Evolutionary conservation across 75 land plant species (phyloP).

Genomic region (Isoetes taiwanensis): DNA sequence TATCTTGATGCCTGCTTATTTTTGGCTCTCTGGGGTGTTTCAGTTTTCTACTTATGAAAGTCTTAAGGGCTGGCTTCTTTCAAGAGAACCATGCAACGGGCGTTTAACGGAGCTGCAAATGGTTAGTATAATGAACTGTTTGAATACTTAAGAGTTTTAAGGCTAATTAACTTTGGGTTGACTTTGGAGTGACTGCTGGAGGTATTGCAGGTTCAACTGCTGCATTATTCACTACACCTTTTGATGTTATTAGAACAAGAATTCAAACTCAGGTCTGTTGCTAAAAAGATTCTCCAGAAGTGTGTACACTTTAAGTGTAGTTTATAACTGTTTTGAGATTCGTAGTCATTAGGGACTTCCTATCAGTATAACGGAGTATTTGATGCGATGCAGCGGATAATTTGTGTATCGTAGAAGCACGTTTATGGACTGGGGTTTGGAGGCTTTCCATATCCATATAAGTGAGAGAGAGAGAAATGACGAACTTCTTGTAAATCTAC

Average conservation of each 20-base stretch:
- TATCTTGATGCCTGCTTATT: too few species aligned
- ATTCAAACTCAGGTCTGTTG: constrained; percentile 75
- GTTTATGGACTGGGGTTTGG: too few species aligned
- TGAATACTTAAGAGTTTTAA: too few species aligned
- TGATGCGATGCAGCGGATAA: constrained; percentile 48
- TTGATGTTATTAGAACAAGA: constrained; percentile 94
- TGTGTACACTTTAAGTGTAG: neutral
- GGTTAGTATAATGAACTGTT: constrained; percentile 37
- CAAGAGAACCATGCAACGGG: constrained; percentile 21
- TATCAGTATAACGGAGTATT: constrained; percentile 55
- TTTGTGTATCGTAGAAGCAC: too few species aligned
- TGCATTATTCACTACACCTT: constrained; percentile 93
- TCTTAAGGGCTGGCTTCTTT: constrained; percentile 44
- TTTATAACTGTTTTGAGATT: neutral
- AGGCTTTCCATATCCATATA: too few species aligned
- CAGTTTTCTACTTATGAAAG: constrained; percentile 97
- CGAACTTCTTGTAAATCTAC: too few species aligned
- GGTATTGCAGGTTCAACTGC: constrained; percentile 94
- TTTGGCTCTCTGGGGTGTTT: too few species aligned
- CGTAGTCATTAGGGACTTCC: constrained; percentile 55
- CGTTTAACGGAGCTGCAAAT: constrained; percentile 47
- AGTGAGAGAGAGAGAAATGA: too few species aligned
- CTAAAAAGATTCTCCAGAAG: neutral
- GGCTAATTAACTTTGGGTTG: neutral
- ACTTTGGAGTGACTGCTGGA: constrained; percentile 73